These are phyloP conservation scores for Arachnopeziza araneosa DNA, from an alignment of 2,329 filamentous ascomycete genomes.

Conservation along the genomic window DNA sequence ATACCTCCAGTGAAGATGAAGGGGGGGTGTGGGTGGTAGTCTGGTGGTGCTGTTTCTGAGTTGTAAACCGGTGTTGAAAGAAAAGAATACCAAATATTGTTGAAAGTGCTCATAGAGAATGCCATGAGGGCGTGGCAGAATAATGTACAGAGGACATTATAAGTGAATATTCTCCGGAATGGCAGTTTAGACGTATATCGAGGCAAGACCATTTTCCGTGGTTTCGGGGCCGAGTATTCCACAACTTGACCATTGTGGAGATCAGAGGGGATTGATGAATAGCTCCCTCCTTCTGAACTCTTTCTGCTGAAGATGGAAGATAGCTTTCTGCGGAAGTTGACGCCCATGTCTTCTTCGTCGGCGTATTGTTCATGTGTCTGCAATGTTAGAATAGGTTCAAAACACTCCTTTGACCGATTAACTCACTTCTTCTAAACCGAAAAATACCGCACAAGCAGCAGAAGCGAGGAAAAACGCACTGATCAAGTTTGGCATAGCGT, in stretches of 20 bases:
- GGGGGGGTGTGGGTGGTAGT: conserved; percentile 28
- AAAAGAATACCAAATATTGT: conserved; percentile 54
- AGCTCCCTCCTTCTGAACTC: neutral
- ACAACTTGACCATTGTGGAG: neutral
- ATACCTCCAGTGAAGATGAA: conserved; percentile 60
- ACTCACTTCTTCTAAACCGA: conserved; percentile 28
- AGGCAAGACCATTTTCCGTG: conserved; percentile 10
- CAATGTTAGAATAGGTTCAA: neutral
- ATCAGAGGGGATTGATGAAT: neutral
- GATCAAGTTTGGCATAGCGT: conserved; percentile 36
- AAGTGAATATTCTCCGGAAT: conserved; percentile 30
- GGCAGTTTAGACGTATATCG: conserved; percentile 21
- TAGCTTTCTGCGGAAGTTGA: conserved; percentile 17
- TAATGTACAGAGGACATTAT: conserved; percentile 42
- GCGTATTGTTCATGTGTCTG: conserved; percentile 33
- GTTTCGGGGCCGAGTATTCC: neutral
- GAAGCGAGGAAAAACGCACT: conserved; percentile 29
- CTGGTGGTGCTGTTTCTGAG: conserved; percentile 50
- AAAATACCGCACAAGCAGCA: conserved; percentile 29
- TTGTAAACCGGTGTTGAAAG: conserved; percentile 51
- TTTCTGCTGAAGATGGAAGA: conserved; percentile 11
- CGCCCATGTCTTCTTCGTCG: conserved; percentile 25
- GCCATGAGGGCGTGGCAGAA: conserved; percentile 62
- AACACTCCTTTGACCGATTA: too few species aligned
- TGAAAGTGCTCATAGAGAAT: conserved; percentile 60